Conservation (phyloP, 441 rosid genomes). For the Rhodomyrtus psidioides region DNA sequence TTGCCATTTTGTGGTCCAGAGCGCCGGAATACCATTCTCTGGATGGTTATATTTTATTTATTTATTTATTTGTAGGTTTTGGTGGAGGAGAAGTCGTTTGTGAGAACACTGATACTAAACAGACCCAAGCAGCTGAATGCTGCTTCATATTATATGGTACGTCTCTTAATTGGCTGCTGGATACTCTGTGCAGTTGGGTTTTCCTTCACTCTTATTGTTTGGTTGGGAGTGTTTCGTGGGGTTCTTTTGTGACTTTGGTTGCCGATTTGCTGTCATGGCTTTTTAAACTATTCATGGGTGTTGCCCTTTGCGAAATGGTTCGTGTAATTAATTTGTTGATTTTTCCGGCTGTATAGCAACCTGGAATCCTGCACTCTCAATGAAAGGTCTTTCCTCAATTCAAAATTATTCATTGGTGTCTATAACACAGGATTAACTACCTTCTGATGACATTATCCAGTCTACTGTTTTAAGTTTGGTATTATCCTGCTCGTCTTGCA, state of each 20-base stretch:
- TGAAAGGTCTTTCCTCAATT: background rate
- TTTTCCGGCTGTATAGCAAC: background rate
- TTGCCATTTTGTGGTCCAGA: background rate
- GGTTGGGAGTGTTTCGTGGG: background rate
- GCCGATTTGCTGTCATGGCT: background rate
- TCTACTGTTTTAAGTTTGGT: background rate
- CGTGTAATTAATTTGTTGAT: background rate
- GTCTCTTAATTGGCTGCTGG: background rate
- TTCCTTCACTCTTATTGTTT: background rate
- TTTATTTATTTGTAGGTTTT: conserved; percentile 27
- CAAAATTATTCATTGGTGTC: background rate
- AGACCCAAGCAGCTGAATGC: conserved; percentile 71
- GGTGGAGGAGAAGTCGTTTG: conserved; percentile 45
- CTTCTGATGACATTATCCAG: background rate
- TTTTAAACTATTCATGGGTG: background rate
- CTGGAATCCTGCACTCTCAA: background rate
- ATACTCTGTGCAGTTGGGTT: background rate
- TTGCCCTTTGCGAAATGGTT: background rate
- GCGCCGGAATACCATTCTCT: background rate
- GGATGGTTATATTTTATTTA: background rate
- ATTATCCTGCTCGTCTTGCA: background rate
- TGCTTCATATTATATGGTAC: conserved; percentile 47
- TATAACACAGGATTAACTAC: background rate
- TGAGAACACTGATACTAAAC: conserved; percentile 49
- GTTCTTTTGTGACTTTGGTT: background rate